A percentile compares a stretch with the other conserved stretches of the same genome.
Evolutionary conservation across 495 filamentous ascomycete species (phyloP).

Genomic region (Barbatosphaeria neglecta): DNA sequence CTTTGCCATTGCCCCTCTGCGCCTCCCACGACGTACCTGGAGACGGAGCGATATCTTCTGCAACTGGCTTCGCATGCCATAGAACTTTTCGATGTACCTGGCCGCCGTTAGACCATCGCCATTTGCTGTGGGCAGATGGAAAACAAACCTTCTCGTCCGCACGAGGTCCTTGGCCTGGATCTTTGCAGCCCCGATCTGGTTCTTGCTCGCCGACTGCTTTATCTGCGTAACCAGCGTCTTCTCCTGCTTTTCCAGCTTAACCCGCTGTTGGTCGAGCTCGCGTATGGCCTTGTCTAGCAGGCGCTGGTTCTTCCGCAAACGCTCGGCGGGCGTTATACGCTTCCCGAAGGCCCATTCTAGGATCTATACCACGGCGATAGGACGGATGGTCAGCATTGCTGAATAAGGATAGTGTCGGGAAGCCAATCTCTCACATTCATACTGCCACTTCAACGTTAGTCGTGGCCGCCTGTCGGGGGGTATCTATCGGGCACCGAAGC

Average conservation of each 20-base stretch:
- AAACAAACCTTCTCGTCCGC: constrained; percentile 64
- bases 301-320: constrained; percentile 91
- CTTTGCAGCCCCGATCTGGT: constrained; percentile 89
- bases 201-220: constrained; percentile 95
- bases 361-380: constrained; percentile 50
- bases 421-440: constrained; percentile 25
- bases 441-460: neutral
- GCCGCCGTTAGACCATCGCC: neutral
- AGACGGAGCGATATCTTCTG: constrained; percentile 92
- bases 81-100: constrained; percentile 96
- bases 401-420: neutral
- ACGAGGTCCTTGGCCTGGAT: constrained; percentile 97
- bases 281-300: constrained; percentile 94
- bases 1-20: no score
- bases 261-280: constrained; percentile 84
- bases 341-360: constrained; percentile 98
- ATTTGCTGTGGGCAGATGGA: neutral
- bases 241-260: constrained; percentile 95
- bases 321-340: constrained; percentile 94
- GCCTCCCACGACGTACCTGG: no score
- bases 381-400: constrained; percentile 9
- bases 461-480: no score
- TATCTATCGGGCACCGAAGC: neutral
- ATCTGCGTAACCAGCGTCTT: constrained; percentile 93
- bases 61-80: constrained; percentile 90